Evolutionary conservation across 345 rosid genomes (phyloP), one percentile per base, ranked within the genome.

Genomic region (Gossypioides kirkii): DNA sequence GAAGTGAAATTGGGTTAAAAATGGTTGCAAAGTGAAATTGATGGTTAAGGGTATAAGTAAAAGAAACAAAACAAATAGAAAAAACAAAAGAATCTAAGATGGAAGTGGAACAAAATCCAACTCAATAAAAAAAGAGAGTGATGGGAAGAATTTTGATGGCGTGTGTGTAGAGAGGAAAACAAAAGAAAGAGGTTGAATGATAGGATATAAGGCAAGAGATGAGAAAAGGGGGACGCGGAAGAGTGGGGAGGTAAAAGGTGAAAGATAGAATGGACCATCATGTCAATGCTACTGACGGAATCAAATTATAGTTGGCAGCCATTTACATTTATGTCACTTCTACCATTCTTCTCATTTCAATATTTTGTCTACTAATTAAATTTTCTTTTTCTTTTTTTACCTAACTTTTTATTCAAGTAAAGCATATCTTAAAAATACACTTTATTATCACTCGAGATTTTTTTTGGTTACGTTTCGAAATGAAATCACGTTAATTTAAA

Each of bases 171-270:
- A n/a, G n/a, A n/a, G n/a, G n/a, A n/a, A n/a, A n/a, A n/a, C n/a
- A n/a, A n/a, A n/a, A n/a, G n/a, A n/a, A n/a, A n/a, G n/a, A n/a
- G n/a, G n/a, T n/a, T n/a, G n/a, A 32, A 61, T 36, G 23, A 36
- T 14, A 32, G 46, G n/a, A 32, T 17, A 18, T n/a, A 9, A 61
- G 18, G 45, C n/a, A 14, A 4, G 13, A 2, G 13, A 4, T 1
- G 18, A 65, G 54, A 25, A 59, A 66, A 23, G 73, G 69, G 74
- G 14, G 76, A 82, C 85, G 81, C 81, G 81, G 85, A 82, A 65
- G 76, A 80, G 74, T 77, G 83, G 16, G 56, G 68, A 59, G 85
- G 74, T 72, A 75, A 77, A 61, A 61, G 28, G 42, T 11, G 13
- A 47, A 36, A n/a, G 12, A n/a, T 2, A n/a, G 23, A 47, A 8